A percentile compares a stretch with the other conserved stretches of the same genome.
Conservation (phyloP, 257 asterid species). For the Striga asiatica region DNA sequence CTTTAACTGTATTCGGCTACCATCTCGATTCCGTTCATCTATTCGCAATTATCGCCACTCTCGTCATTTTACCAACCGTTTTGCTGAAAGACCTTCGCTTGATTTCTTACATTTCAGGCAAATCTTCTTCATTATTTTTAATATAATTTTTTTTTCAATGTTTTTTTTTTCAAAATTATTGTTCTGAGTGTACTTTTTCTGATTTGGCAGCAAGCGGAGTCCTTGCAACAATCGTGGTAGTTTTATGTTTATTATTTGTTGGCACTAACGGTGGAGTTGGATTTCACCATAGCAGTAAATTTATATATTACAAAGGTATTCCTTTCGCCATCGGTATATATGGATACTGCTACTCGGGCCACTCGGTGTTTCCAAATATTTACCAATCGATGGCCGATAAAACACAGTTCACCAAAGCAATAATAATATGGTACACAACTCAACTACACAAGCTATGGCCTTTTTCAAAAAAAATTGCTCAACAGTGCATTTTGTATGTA, state of each 20-base stretch:
- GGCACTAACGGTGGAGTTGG: conserved; percentile 61
- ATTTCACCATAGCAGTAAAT: conserved; percentile 39
- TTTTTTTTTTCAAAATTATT: not conserved
- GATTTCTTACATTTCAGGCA: conserved; percentile 85
- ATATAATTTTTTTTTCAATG: not conserved
- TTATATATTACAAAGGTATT: conserved; percentile 61
- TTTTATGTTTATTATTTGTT: conserved; percentile 40
- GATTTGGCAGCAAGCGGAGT: conserved; percentile 74
- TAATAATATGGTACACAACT: conserved; percentile 51
- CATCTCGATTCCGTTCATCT: conserved; percentile 55
- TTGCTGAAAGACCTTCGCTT: conserved; percentile 71
- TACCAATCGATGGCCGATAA: conserved; percentile 98
- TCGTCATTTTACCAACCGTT: conserved; percentile 70
- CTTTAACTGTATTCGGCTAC: conserved; percentile 39
- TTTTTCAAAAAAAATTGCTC: not conserved
- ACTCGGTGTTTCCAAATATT: conserved; percentile 86
- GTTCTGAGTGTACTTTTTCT: not conserved
- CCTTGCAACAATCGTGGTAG: conserved; percentile 43
- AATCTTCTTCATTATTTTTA: not conserved
- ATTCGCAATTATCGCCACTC: conserved; percentile 41
- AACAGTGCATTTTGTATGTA: not conserved
- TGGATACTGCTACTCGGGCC: conserved; percentile 86
- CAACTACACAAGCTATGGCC: too few species aligned
- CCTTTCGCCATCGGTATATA: conserved; percentile 78
- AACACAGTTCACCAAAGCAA: conserved; percentile 58